These are phyloP conservation scores for Candida sanyaensis DNA, from an alignment of 1,139 yeast genomes.

Conservation along the genomic window DNA sequence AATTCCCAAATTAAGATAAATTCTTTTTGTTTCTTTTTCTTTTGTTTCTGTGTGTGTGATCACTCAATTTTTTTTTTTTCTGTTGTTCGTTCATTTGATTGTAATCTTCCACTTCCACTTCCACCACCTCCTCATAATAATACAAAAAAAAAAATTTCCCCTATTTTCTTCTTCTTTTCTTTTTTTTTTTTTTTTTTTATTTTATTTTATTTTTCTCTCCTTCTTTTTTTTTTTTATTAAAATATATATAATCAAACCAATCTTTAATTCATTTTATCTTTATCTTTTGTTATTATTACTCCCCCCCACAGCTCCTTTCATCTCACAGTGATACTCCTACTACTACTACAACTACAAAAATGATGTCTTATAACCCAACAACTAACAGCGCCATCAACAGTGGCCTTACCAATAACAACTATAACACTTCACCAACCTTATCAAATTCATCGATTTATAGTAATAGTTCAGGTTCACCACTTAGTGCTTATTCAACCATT, in stretches of 20 bases:
- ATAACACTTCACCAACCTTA: slow-evolving; percentile 11
- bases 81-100: background rate
- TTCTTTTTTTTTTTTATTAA: background rate
- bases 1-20: background rate
- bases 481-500: slow-evolving; percentile 25
- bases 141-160: background rate
- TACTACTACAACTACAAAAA: background rate
- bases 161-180: background rate
- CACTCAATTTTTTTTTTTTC: background rate
- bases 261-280: background rate
- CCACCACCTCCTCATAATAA: too few species aligned
- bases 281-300: background rate
- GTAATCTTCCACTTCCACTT: background rate
- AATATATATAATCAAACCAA: background rate
- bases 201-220: too few species aligned
- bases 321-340: background rate
- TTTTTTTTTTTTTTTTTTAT: too few species aligned
- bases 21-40: background rate
- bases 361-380: slow-evolving; percentile 1
- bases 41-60: background rate
- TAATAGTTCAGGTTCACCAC: slow-evolving; percentile 20
- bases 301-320: background rate
- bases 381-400: slow-evolving; percentile 9
- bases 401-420: slow-evolving; percentile 19
- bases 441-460: slow-evolving; percentile 1